A percentile compares a stretch with the other conserved stretches of the same genome.
These are phyloP conservation scores for Globisporangium lucens DNA, from an alignment of 352 stramenopile species.

Conservation along the genomic window DNA sequence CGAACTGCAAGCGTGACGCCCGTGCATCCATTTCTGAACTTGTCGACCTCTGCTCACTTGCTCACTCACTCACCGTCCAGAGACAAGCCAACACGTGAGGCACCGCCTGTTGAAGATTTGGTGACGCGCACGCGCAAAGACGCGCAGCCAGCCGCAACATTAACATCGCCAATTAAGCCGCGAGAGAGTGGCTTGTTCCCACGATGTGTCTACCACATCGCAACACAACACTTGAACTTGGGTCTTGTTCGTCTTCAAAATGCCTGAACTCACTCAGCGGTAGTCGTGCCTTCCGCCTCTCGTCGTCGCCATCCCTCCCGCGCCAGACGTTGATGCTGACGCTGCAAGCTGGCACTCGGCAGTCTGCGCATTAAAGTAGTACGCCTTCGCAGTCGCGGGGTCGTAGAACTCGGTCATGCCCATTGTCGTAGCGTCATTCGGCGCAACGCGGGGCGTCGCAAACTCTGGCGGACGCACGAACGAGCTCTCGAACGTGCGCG, in stretches of 20 bases:
- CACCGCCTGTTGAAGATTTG: background rate
- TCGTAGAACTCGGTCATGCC: constrained; percentile 37
- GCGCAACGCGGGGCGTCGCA: constrained; percentile 34
- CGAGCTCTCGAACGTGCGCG: constrained; percentile 40
- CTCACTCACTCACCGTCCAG: background rate
- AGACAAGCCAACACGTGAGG: background rate
- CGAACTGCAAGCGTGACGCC: background rate
- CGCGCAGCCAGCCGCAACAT: background rate
- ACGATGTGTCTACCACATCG: no score
- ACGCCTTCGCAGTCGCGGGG: constrained; percentile 33
- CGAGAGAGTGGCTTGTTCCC: background rate
- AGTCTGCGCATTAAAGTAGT: constrained; percentile 48
- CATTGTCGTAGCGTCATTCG: constrained; percentile 10
- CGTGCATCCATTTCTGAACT: constrained; percentile 2
- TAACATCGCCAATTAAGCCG: background rate
- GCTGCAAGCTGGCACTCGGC: constrained; percentile 40
- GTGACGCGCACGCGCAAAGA: constrained; percentile 3
- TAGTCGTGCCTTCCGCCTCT: constrained; percentile 8
- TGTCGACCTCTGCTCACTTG: background rate
- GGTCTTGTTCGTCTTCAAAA: background rate
- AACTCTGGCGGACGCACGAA: constrained; percentile 39
- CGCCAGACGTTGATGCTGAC: background rate
- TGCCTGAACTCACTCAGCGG: constrained; percentile 7
- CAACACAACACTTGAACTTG: background rate
- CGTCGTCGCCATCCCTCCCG: background rate